phyloP scores from a whole-genome alignment of 1,284 basidiomycete genomes.

The Ganoderma leucocontextum region DNA sequence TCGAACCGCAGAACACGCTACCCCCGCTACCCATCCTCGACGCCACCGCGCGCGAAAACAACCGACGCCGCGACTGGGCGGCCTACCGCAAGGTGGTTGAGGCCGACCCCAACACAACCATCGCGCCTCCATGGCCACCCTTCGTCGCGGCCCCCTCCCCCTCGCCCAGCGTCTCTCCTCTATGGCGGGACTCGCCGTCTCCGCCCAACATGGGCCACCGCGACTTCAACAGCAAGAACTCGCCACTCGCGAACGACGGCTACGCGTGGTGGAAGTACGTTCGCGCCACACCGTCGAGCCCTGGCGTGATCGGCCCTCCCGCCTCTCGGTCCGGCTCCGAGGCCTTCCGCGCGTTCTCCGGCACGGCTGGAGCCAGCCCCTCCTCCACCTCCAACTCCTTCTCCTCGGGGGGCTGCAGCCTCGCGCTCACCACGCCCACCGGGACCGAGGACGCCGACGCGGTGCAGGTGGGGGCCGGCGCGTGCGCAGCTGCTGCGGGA shows the following conservation, averaged over 20 bases:
- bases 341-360: not conserved
- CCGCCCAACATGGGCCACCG: not conserved
- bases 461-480: not conserved
- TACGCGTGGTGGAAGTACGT: conserved; percentile 7
- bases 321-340: not conserved
- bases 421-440: not conserved
- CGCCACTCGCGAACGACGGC: not conserved
- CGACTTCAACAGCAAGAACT: not conserved
- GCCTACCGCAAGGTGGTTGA: conserved; percentile 7
- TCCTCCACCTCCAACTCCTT: not conserved
- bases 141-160: conserved; percentile 1
- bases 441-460: not conserved
- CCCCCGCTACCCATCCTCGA: conserved; percentile 2
- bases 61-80: conserved; percentile 3
- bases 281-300: not conserved
- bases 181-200: not conserved
- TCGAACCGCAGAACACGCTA: not conserved
- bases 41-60: not conserved
- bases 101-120: conserved; percentile 5
- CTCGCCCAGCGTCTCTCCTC: not conserved
- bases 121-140: conserved; percentile 12
- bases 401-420: conserved; percentile 2
- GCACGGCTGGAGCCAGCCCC: not conserved
- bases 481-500: conserved; percentile 1
- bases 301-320: not conserved